Base-by-base conservation (phyloP, 2,329 filamentous ascomycete species). In the Metarhizium humberi region DNA sequence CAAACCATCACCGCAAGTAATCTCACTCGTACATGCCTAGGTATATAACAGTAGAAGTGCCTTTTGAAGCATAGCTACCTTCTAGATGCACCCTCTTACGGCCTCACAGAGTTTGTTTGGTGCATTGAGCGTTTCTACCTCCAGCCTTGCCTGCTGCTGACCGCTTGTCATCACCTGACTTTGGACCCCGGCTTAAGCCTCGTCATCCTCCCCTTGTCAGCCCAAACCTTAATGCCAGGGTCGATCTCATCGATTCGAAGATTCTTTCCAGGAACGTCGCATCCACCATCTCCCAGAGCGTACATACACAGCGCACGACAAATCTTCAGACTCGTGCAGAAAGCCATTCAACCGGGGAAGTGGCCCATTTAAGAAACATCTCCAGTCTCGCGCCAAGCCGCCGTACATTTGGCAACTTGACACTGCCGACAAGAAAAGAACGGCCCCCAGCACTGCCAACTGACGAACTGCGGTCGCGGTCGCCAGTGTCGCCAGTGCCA, bases 101-200 rank as follows among this genome's bases (percentile, higher is more conserved):
- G 25, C 25, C 25, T 25, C 25, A 4, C 25, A 36, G 5, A 36
- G 34, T 8, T 13, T 13, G 13, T 36, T 36, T 13, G 34, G 7
- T 36, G 34, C 3, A 13, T 36, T 13, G 34, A 36, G 4, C 34
- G 25, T 18, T 43, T 6, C 16, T 16, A 43, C 40, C n/a, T 14
- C 25, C 43, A 46, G 43, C 20, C 43, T 46, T 46, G 18, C 43
- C 6, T n/a, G 13, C 13, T 34, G 32, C 10, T 43, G 20, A 40
- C 38, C 38, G 14, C 14, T 25, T 45, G 45, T 55, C 51, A 55
- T 57, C 56, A 57, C 56, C 56, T 57, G 56, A 57, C 51, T 36
- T 45, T 53, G 50, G 50, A 55, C 52, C 52, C 55, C 42, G 38
- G 38, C 32, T 49, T 50, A 7, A 48, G 51, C 46, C 20, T 50